Evolutionary conservation across 345 rosid genomes (phyloP), one percentile per base, ranked within the genome.

Genomic region (Garcia nutans): DNA sequence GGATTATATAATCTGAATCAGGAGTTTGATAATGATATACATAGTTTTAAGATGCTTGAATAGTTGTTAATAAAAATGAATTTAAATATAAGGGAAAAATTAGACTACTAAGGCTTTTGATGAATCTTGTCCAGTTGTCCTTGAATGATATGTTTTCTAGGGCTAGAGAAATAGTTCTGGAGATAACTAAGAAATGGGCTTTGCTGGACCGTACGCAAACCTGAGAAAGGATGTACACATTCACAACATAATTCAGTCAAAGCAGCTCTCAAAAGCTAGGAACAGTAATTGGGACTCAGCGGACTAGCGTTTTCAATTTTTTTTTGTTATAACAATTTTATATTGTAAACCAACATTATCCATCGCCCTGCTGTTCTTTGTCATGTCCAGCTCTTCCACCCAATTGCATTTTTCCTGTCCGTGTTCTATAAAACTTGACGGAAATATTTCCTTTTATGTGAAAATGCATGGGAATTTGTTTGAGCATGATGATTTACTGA

Each of bases 321-420:
- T 76, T 58, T 62, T 61, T 61, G 73, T 20, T 68, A 59, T 47
- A 23, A 68, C 22, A 76, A 37, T 45, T 42, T 59, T 58, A 54
- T 37, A 45, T 59, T 52, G 20, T n/a, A 5, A n/a, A 69, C 8
- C 49, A 49, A 60, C 69, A 23, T 56, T 13, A 33, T 11, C 78
- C 56, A 45, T 37, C 73, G 22, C 8, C 62, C 15, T 45, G 20
- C 31, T 49, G 41, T 65, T 55, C 54, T 24, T 31, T 68, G 61
- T 76, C 68, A 61, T 65, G 72, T 72, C 54, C 17, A 72, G 16
- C 41, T 8, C 74, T 41, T 59, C 56, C 47, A 28, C 78, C 62
- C 12, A 10, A 64, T 22, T n/a, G 28, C 33, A 37, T 44, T 24
- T 1, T 57, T 65, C 20, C 45, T 42, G 41, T 3, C 44, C 31